Evolutionary conservation across 2,329 filamentous ascomycete genomes (phyloP), one percentile per base, ranked within the genome.

Genomic region (Talaromyces sp.): DNA sequence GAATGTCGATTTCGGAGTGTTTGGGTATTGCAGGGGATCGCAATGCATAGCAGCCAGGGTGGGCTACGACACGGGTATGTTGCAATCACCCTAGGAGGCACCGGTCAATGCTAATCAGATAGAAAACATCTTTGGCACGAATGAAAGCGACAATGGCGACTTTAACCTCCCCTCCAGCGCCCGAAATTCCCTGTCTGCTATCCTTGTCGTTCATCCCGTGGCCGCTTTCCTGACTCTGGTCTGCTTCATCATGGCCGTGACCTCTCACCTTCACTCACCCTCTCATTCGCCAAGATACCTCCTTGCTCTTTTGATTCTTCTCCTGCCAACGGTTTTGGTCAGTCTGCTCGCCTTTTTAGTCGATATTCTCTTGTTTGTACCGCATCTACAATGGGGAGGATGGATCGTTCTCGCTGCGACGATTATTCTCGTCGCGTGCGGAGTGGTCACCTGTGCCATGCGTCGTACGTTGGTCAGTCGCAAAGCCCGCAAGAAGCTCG

Each of bases 341-440:
- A 88, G 91, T 54, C 83, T 97, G 1, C 83, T 96, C 62, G 90
- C 93, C 25, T 98, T 98, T 78, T 81, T 99, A 28, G 88, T 98
- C 70, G 95, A 99, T 76, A 91, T 98, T 28, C 81, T 99, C 37
- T 83, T 99, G 23, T 99, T 99, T 73, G 90, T 97, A 16, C 95
- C 95, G 55, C 93, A 98, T 76, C 80, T 97, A 79, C 86, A 88
- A 72, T 98, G 93, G 92, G 95, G 93, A 66, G 92, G 93, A 64
- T 99, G 93, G 83, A 86, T 98, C 68, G 93, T 97, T 16, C 83
- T 98, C 57, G 93, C 87, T 9, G 91, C 93, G 28, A 96, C 93
- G 25, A 89, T 97, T 64, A 80, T 97, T 61, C 90, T 96, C 57
- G 87, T 90, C 58, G 81, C 91, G 25, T 90, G 91, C 72, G 89